A percentile compares a stretch with the other conserved stretches of the same genome.
Conservation (phyloP, 2,329 filamentous ascomycete species). For the Colletotrichum sp. region DNA sequence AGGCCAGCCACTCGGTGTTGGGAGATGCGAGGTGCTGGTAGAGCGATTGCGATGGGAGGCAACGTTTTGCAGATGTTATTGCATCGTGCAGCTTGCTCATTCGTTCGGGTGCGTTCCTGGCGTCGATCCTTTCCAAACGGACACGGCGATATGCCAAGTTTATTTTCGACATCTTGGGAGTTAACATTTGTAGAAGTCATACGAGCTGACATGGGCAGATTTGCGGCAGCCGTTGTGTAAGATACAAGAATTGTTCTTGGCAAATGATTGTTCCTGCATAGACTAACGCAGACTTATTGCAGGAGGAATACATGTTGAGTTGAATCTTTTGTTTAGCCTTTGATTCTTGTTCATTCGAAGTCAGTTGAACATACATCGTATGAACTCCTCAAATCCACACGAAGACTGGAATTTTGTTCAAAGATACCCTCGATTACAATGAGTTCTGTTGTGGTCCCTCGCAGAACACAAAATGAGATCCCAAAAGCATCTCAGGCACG, state of each 20-base stretch:
- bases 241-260: neutral
- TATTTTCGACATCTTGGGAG: neutral
- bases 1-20: neutral
- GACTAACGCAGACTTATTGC: neutral
- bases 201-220: neutral
- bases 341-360: too few relatives aligned
- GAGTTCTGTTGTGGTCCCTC: too few relatives aligned
- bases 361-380: too few relatives aligned
- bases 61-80: neutral
- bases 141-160: neutral
- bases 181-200: neutral
- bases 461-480: too few relatives aligned
- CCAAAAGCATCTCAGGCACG: too few relatives aligned
- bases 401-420: too few relatives aligned
- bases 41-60: neutral
- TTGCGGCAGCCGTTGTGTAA: neutral
- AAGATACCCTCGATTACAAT: too few relatives aligned
- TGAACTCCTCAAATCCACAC: too few relatives aligned
- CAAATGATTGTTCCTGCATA: neutral
- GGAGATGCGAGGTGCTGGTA: accelerated
- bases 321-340: too few relatives aligned
- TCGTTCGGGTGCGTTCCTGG: neutral
- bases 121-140: neutral
- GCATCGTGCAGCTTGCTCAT: neutral
- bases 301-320: too few relatives aligned